Conservation (phyloP, 805 yeast genomes). For the Saturnispora saitoi region DNA sequence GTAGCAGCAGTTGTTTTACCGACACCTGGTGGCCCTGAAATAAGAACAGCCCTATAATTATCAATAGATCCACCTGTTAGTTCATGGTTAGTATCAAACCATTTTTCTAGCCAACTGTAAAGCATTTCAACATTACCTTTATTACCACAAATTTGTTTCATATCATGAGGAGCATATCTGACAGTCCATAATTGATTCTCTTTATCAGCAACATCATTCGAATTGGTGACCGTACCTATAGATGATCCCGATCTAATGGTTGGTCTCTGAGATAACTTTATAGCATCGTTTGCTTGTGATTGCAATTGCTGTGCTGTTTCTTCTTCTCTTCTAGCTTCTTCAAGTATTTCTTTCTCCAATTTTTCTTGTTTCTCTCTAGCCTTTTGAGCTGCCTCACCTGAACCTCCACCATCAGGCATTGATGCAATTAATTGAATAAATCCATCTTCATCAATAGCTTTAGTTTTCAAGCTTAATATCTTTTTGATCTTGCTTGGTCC, state of each 20-base stretch:
- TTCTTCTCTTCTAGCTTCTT: conserved; percentile 34
- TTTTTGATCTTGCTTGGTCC: conserved; percentile 90
- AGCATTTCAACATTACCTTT: conserved; percentile 63
- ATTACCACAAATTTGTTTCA: conserved; percentile 85
- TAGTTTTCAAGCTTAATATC: conserved; percentile 62
- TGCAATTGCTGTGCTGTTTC: conserved; percentile 20
- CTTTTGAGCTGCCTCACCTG: conserved; percentile 65
- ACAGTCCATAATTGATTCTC: conserved; percentile 73
- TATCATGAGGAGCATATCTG: conserved; percentile 75
- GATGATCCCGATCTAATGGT: neutral
- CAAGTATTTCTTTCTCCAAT: conserved; percentile 50
- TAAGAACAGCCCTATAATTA: conserved; percentile 69
- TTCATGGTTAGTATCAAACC: conserved; percentile 58
- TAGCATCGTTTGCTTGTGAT: conserved; percentile 18
- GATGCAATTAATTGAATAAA: conserved; percentile 60
- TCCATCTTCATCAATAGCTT: conserved; percentile 83
- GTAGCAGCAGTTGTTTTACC: conserved; percentile 83
- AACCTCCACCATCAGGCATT: conserved; percentile 92
- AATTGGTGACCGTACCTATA: neutral
- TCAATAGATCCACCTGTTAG: conserved; percentile 50
- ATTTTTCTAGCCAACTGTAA: conserved; percentile 63
- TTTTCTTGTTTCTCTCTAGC: conserved; percentile 61
- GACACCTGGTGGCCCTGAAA: conserved; percentile 83
- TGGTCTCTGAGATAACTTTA: neutral
- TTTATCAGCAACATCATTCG: conserved; percentile 21